phyloP scores from a whole-genome alignment of 108 stramenopile genomes.

The Cyclostephanos invisitatus region DNA sequence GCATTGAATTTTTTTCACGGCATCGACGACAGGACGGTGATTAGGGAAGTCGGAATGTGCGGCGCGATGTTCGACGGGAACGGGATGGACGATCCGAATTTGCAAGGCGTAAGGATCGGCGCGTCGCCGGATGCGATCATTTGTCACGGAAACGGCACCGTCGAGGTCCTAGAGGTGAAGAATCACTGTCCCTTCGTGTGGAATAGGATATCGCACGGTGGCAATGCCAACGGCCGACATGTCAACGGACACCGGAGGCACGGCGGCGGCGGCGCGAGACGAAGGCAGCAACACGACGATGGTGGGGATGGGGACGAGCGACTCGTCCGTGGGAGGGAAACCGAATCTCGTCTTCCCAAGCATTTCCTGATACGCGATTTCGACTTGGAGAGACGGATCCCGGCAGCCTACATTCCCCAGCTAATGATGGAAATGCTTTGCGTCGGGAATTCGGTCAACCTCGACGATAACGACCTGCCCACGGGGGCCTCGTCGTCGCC shows the following conservation, averaged over 20 bases:
- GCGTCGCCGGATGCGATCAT: constrained; percentile 83
- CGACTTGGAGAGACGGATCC: constrained; percentile 47
- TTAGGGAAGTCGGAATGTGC: constrained; percentile 87
- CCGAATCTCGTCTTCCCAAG: background rate
- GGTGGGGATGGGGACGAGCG: constrained; percentile 9
- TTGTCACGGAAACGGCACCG: constrained; percentile 65
- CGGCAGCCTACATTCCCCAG: constrained; percentile 76
- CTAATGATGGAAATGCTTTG: constrained; percentile 89
- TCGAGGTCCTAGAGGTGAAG: constrained; percentile 86
- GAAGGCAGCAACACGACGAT: background rate
- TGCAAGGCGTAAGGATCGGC: constrained; percentile 61
- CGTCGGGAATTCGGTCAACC: constrained; percentile 50
- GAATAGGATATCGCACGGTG: constrained; percentile 27
- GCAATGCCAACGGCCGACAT: background rate
- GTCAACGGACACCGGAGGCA: background rate
- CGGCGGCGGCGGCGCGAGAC: constrained; percentile 9
- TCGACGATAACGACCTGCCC: constrained; percentile 12
- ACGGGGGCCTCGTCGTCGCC: constrained; percentile 3
- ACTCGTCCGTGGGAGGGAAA: background rate
- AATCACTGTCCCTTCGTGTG: constrained; percentile 89
- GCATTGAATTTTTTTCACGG: constrained; percentile 80
- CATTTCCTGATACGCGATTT: constrained; percentile 36
- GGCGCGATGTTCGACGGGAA: constrained; percentile 63
- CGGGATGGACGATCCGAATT: constrained; percentile 23
- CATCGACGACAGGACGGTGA: constrained; percentile 34